phyloP scores from a whole-genome alignment of 768 basidiomycete genomes.

The Myochromella boudieri region DNA sequence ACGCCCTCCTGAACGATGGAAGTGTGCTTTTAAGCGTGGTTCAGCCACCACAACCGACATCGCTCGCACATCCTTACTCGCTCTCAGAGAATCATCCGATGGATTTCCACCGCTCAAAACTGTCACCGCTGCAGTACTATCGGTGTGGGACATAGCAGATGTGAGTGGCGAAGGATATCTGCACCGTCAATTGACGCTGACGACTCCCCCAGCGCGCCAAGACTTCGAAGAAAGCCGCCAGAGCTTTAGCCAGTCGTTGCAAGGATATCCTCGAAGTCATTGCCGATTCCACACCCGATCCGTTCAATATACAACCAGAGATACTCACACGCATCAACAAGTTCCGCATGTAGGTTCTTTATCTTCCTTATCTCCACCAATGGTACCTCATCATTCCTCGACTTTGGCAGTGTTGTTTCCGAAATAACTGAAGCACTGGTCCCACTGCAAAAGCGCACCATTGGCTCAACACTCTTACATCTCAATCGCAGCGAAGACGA shows the following conservation, averaged over 20 bases:
- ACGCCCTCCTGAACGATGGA: too few species aligned
- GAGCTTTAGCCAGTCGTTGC: neutral
- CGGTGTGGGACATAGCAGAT: conserved; percentile 3
- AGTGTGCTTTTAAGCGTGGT: neutral
- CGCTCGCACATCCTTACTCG: neutral
- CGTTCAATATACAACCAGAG: neutral
- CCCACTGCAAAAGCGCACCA: neutral
- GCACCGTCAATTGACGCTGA: neutral
- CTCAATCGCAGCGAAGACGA: neutral
- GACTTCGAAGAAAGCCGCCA: neutral
- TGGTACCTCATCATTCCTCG: neutral
- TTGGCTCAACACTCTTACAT: neutral
- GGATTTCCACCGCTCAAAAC: conserved; percentile 2
- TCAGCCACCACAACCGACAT: neutral
- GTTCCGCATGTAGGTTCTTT: conserved; percentile 1
- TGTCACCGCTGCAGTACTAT: neutral
- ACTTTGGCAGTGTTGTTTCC: neutral
- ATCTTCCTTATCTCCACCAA: too few species aligned
- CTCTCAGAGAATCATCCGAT: neutral
- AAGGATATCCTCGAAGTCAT: neutral
- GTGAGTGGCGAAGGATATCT: neutral
- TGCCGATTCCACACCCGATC: neutral
- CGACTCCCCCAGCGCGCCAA: neutral
- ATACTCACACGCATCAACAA: neutral
- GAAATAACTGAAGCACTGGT: neutral